Base-by-base conservation (phyloP, 805 yeast genomes). In the Candida nanaspora region DNA sequence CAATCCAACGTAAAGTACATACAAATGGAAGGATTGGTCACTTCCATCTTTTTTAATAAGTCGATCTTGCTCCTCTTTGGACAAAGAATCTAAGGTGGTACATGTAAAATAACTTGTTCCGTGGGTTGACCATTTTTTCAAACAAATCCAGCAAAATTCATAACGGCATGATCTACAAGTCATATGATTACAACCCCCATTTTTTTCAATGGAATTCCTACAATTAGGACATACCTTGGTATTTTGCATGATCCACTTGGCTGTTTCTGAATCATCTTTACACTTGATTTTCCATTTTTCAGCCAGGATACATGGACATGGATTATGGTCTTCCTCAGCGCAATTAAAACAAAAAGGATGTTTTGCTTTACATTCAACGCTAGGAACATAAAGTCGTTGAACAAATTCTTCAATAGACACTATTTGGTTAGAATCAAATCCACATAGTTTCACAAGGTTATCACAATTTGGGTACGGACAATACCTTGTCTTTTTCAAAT, bases 101-200 rank as follows among this genome's bases (percentile, higher is more conserved):
- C 98, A 91, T 43, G 77, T 75, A 59, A 78, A 88, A 61, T 68
- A 78, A 33, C 68, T 64, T 23, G 70, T 66, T 3, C 78, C 78
- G 62, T 91, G 98, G 14, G 62, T 62, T 0, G 57, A 52, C 98
- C 98, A 91, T 27, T 68, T 73, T 3, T 80, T 80, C 46, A 76
- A 57, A 61, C 98, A 93, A 31, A 89, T 78, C 98, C 98, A 93
- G 61, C 98, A 93, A 56, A 88, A 93, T 56, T 89, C 86, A 57
- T 76, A 62, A 11, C 59, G 55, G 59, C 98, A 93, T 43, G 78
- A 80, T 3, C 75, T 68, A 59, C 98, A 93, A 1, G 79, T 73
- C 96, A 93, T 91, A 62, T 93, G 98, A 61, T 91, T 91, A 63
- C 98, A 93, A 0, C 98, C 98, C 19, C 97, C 98, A 56, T 84